Conservation (phyloP, 2,329 filamentous ascomycete genomes). For the Aspergillus sp. region DNA sequence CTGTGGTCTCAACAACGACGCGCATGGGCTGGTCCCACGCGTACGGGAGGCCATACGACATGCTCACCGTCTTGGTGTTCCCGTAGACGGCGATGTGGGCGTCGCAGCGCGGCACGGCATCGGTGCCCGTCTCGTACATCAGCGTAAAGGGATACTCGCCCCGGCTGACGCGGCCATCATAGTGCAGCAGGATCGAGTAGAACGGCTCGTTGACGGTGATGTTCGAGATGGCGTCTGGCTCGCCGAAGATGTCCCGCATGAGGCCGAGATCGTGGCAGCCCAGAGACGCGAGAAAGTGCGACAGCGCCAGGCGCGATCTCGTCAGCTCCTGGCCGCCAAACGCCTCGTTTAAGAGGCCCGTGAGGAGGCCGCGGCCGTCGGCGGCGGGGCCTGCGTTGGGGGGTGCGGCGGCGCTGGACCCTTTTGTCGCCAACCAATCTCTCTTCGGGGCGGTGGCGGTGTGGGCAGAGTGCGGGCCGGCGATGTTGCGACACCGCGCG, state of each 20-base stretch:
- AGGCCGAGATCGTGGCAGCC: constrained; percentile 56
- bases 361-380: background rate
- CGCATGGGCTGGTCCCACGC: constrained; percentile 56
- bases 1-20: constrained; percentile 39
- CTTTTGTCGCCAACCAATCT: background rate
- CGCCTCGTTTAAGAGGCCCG: constrained; percentile 23
- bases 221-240: constrained; percentile 48
- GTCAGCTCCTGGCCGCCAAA: constrained; percentile 30
- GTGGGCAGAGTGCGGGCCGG: constrained; percentile 50
- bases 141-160: constrained; percentile 46
- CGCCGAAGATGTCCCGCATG: constrained; percentile 55
- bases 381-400: background rate
- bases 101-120: constrained; percentile 47
- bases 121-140: constrained; percentile 58
- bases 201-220: constrained; percentile 46
- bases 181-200: constrained; percentile 38
- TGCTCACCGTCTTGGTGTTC: constrained; percentile 52
- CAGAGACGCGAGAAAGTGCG: constrained; percentile 48
- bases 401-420: background rate
- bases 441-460: constrained; percentile 13
- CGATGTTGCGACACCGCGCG: constrained; percentile 52
- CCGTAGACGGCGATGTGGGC: constrained; percentile 49
- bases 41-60: constrained; percentile 59
- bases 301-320: constrained; percentile 30
- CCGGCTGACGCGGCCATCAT: constrained; percentile 17